phyloP scores from a whole-genome alignment of 208 protist genomes.

The Acanthamoeba castellanii region DNA sequence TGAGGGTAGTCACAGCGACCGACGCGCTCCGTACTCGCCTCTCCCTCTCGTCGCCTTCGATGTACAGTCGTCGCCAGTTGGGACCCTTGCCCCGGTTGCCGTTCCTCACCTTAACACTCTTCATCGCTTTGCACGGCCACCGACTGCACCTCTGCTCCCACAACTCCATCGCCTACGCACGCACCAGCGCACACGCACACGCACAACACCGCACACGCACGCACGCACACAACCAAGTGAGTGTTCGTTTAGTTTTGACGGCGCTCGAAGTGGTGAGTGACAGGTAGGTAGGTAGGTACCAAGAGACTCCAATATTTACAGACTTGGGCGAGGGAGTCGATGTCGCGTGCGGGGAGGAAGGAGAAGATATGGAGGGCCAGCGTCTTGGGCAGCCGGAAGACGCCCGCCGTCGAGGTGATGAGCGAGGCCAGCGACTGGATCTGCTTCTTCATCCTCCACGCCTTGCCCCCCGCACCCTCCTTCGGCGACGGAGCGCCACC shows the following conservation, averaged over 20 bases:
- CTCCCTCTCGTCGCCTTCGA: conserved; percentile 28
- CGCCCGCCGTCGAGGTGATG: background rate
- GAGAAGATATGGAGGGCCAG: conserved; percentile 43
- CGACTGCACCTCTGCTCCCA: conserved; percentile 46
- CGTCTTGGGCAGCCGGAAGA: conserved; percentile 29
- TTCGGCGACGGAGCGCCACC: background rate
- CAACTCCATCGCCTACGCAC: conserved; percentile 3
- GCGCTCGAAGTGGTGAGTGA: background rate
- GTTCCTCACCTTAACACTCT: background rate
- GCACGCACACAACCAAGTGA: background rate
- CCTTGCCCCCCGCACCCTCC: background rate
- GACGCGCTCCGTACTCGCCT: background rate
- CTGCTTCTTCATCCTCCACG: conserved; percentile 21
- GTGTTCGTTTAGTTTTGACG: background rate
- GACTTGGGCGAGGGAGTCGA: conserved; percentile 68
- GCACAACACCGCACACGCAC: background rate
- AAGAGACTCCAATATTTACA: conserved; percentile 72
- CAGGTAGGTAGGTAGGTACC: background rate
- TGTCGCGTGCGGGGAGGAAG: background rate
- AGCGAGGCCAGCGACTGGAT: conserved; percentile 39
- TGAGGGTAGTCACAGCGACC: background rate
- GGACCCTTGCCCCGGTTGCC: conserved; percentile 6
- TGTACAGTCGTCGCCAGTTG: conserved; percentile 31
- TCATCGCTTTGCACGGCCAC: conserved; percentile 55
- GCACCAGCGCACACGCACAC: background rate